A percentile compares a stretch with the other conserved stretches of the same genome.
Conservation (phyloP, 805 yeast species). For the Candida namnaoensis region DNA sequence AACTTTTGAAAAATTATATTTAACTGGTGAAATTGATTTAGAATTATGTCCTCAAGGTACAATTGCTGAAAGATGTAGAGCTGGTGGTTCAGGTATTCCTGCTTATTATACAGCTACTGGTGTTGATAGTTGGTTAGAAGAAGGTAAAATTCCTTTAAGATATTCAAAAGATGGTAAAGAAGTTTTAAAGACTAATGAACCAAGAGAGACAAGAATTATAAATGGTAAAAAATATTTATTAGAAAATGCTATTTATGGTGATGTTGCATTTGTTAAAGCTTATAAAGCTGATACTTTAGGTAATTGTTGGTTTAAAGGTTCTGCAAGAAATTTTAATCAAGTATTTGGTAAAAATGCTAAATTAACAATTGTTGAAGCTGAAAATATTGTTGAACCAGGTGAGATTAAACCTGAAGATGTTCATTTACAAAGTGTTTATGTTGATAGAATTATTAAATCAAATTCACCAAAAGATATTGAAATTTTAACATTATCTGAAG, state of each 20-base stretch:
- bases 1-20: slow-evolving; percentile 29
- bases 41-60: slow-evolving; percentile 45
- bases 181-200: slow-evolving; percentile 25
- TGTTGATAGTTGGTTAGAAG: slow-evolving; percentile 41
- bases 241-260: slow-evolving; percentile 36
- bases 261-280: slow-evolving; percentile 39
- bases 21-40: slow-evolving; percentile 33
- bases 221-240: slow-evolving; percentile 32
- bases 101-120: slow-evolving; percentile 43
- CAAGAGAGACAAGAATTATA: slow-evolving; percentile 34
- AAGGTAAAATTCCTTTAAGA: slow-evolving; percentile 36
- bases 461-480: slow-evolving; percentile 35
- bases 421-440: slow-evolving; percentile 39
- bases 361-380: slow-evolving; percentile 41
- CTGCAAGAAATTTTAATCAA: slow-evolving; percentile 37
- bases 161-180: slow-evolving; percentile 21
- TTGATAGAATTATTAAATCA: slow-evolving; percentile 29
- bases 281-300: slow-evolving; percentile 40
- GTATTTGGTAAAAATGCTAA: slow-evolving; percentile 37
- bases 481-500: slow-evolving; percentile 19
- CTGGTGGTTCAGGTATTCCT: slow-evolving; percentile 40
- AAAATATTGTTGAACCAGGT: slow-evolving; percentile 38
- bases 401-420: slow-evolving; percentile 34
- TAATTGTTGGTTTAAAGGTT: slow-evolving; percentile 36
- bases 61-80: slow-evolving; percentile 38